Percentiles rank a stretch among this genome's conserved stretches.
phyloP scores from a whole-genome alignment of 768 basidiomycete genomes.

The Filobasidium floriforme region DNA sequence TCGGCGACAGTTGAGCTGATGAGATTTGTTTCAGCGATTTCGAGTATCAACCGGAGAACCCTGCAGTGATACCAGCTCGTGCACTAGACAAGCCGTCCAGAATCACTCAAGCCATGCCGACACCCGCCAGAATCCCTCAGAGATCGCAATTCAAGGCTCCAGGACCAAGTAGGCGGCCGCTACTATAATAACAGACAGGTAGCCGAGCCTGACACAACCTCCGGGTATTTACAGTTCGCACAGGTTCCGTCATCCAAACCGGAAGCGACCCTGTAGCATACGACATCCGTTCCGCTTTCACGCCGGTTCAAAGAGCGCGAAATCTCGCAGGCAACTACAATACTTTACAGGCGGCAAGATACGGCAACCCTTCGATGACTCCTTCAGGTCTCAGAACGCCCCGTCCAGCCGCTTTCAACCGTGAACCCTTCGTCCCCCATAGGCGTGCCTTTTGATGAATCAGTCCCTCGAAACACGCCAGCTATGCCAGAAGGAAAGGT shows the following conservation, averaged over 20 bases:
- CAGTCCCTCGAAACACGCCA: too few relatives aligned
- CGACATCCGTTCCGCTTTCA: background rate
- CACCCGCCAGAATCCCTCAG: background rate
- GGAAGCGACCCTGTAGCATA: constrained; percentile 2
- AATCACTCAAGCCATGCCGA: background rate
- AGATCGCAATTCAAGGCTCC: background rate
- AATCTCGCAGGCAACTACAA: background rate
- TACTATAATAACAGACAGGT: too few relatives aligned
- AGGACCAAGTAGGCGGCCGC: too few relatives aligned
- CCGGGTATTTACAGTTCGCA: background rate
- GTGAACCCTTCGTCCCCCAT: background rate
- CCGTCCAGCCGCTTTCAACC: background rate
- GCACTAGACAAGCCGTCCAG: background rate
- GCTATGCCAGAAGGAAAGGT: too few relatives aligned
- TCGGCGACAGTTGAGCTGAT: too few relatives aligned
- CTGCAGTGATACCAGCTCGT: too few relatives aligned
- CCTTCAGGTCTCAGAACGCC: background rate
- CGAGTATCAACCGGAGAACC: too few relatives aligned
- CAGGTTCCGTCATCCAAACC: background rate
- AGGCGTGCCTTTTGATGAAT: too few relatives aligned
- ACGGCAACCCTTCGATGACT: background rate
- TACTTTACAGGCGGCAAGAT: background rate
- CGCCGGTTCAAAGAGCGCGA: background rate
- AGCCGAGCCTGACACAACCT: too few relatives aligned
- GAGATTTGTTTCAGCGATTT: too few relatives aligned